Evolutionary conservation across 1,139 yeast genomes (phyloP), one percentile per base, ranked within the genome.

Genomic region (Hemisphaericaspora subhashii): DNA sequence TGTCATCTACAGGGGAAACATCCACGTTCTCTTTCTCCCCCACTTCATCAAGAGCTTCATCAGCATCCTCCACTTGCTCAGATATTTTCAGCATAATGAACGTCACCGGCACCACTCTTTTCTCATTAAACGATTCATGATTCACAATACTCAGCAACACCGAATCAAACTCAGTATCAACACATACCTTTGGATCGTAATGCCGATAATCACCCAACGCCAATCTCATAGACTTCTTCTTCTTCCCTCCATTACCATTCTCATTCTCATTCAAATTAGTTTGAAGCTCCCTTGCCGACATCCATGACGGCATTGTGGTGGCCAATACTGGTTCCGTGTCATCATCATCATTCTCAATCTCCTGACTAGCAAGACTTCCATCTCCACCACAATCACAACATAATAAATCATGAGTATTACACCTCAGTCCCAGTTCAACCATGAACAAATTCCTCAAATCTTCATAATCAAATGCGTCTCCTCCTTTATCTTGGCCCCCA

Each of bases 371-470:
- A 58, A 3, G 46, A 52, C 9, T 52, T 3, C 49, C 44, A 17
- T 55, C 54, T 0, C 88, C 87, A 1, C 48, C 45, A 57, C 97
- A 89, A 0, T 59, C 54, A 58, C 97, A 89, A n/a, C 72, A 83
- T 36, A 89, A 72, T 46, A 89, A 61, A 52, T 86, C 95, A 62
- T 92, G 97, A 0, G 98, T 92, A 50, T 86, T 84, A 45, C 88
- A 81, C 10, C 50, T 57, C 0, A 87, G 77, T n/a, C n/a, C n/a
- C 2, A 68, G 63, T 38, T 73, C 64, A 2, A 89, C 59, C 1
- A 83, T 77, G 56, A 92, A 90, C 40, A 92, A 66, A 54, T 88
- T 94, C 44, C 76, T 80, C 48, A 92, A 66, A 49, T 87, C 96
- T 8, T 70, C 73, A 37, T 69, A 62, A 37, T 77, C 80, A 53